phyloP scores from a whole-genome alignment of 768 basidiomycete species.

The Dioszegia aurantiaca region DNA sequence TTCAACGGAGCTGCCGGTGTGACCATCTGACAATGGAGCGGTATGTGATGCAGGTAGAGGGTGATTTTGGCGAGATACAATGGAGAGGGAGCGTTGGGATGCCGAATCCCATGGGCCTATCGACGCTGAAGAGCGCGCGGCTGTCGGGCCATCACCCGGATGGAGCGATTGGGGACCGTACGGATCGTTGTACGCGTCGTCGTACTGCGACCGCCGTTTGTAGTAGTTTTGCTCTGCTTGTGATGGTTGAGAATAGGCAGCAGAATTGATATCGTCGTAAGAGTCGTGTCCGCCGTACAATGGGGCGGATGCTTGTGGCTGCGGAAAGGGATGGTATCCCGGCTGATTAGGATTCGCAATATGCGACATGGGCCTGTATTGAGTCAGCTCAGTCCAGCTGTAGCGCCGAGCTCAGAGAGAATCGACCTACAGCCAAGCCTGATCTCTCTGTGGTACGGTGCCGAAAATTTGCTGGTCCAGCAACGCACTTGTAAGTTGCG shows the following conservation, averaged over 20 bases:
- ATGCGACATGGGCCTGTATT: background rate
- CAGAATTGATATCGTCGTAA: background rate
- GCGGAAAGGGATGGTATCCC: slow-evolving; percentile 1
- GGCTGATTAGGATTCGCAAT: background rate
- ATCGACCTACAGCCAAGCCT: too few relatives aligned
- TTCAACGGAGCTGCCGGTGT: background rate
- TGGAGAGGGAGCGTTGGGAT: slow-evolving; percentile 32
- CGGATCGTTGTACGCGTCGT: slow-evolving; percentile 12
- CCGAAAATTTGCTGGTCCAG: too few relatives aligned
- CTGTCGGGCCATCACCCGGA: background rate
- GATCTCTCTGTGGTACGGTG: too few relatives aligned
- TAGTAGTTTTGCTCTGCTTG: slow-evolving; percentile 1
- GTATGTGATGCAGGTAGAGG: slow-evolving; percentile 1
- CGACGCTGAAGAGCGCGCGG: slow-evolving; percentile 9
- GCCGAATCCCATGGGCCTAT: slow-evolving; percentile 50
- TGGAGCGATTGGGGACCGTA: background rate
- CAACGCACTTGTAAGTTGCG: too few relatives aligned
- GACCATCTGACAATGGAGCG: slow-evolving; percentile 1
- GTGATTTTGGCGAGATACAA: slow-evolving; percentile 4
- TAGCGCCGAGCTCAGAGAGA: too few relatives aligned
- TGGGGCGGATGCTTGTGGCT: background rate
- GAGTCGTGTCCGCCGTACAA: background rate
- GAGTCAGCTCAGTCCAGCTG: slow-evolving; percentile 4
- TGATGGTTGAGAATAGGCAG: background rate
- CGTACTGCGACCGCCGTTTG: slow-evolving; percentile 1